phyloP scores from a whole-genome alignment of 2,329 filamentous ascomycete species.

The Plenodomus tracheiphilus region DNA sequence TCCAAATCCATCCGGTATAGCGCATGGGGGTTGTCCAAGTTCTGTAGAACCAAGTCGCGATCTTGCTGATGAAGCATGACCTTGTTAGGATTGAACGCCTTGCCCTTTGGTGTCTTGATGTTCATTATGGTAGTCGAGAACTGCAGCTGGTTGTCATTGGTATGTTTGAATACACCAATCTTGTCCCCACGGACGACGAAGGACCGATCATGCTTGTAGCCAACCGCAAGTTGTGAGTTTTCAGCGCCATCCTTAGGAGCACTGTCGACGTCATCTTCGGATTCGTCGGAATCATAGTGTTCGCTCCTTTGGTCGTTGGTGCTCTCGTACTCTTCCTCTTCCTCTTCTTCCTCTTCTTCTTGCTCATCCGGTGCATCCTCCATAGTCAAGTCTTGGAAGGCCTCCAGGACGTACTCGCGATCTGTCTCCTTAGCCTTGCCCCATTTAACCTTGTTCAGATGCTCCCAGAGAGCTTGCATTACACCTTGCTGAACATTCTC shows the following conservation, averaged over 20 bases:
- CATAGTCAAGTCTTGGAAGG: slow-evolving; percentile 93
- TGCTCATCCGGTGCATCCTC: slow-evolving; percentile 68
- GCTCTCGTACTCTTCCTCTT: slow-evolving; percentile 64
- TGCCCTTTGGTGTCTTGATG: slow-evolving; percentile 82
- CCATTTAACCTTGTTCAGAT: slow-evolving; percentile 94
- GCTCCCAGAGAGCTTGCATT: slow-evolving; percentile 96
- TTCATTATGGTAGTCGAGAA: slow-evolving; percentile 98
- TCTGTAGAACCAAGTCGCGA: slow-evolving; percentile 85
- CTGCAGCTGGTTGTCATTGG: slow-evolving; percentile 85
- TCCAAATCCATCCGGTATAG: slow-evolving; percentile 97
- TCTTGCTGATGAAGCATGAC: slow-evolving; percentile 95
- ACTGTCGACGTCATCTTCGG: slow-evolving; percentile 74
- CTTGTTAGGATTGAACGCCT: slow-evolving; percentile 88
- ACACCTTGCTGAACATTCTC: slow-evolving; percentile 91
- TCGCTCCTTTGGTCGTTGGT: slow-evolving; percentile 71
- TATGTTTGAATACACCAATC: slow-evolving; percentile 99
- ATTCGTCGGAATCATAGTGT: slow-evolving; percentile 74
- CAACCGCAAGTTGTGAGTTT: slow-evolving; percentile 93
- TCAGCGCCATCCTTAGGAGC: slow-evolving; percentile 75
- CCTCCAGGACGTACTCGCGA: slow-evolving; percentile 90
- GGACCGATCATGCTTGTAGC: slow-evolving; percentile 94
- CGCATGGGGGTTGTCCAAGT: slow-evolving; percentile 79
- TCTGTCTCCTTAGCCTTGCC: slow-evolving; percentile 89
- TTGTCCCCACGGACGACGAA: slow-evolving; percentile 97
- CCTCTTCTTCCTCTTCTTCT: slow-evolving; percentile 60